Base-by-base conservation (phyloP, 2,329 filamentous ascomycete genomes). In the Coccinonectria pachysandricola region DNA sequence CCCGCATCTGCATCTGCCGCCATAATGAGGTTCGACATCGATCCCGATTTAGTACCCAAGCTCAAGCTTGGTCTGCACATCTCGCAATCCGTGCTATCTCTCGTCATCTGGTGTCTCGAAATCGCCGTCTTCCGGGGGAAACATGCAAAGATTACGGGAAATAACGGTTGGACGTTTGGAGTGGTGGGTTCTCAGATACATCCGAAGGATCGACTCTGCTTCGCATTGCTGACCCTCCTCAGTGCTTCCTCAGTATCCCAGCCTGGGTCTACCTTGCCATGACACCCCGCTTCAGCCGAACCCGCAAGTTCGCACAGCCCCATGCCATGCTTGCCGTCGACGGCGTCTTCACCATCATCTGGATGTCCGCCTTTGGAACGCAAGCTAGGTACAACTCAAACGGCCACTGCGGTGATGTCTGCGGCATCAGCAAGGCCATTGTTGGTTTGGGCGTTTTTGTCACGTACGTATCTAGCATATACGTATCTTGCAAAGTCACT, bases 191-290 rank as follows among this genome's bases (percentile, higher is more conserved):
- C 6, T 15, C 12, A n/a, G n/a, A 7, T 9, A 19, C 7, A 9
- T 15, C 13, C 8, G 6, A 12, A 15, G 1, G 12, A 18, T 25
- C 10, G 27, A 16, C 21, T 8, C 14, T 28, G 18, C 27, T 38
- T 42, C 21, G 32, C 20, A n/a, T 6, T 17, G 15, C 8, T 21
- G 2, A 27, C 17, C 17, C n/a, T 14, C 1, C 12, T 5, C 32
- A 80, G 75, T 77, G 71, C 52, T 79, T 79, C 56, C 53, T 80
- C 16, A 67, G 68, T 10, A 59, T 77, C 23, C 73, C 72, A 0
- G 71, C 71, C 22, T 74, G 74, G 59, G 63, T 80, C 34, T 81
- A 72, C 53, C 61, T 79, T 24, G 63, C 70, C 40, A 71, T 77
- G 64, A 68, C 73, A 4, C 75, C 75, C 21, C 64, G 75, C 27